Evolutionary conservation across 1,284 basidiomycete species (phyloP).

Genomic region (Cryptococcus sp.): DNA sequence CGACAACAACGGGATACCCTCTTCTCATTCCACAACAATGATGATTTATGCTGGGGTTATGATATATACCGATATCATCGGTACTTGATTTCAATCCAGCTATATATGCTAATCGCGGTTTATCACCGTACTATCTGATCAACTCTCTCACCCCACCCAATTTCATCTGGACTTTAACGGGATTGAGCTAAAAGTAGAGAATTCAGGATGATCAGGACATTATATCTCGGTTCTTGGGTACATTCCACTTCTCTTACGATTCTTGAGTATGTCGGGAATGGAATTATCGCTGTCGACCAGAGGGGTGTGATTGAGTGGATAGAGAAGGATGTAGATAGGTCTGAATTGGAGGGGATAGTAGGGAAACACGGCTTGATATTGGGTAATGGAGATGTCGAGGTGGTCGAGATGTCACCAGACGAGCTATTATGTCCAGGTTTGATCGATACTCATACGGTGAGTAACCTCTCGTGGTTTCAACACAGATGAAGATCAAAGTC

Average conservation of each 20-base stretch:
- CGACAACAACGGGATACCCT: too few species aligned
- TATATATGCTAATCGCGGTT: slow-evolving; percentile 13
- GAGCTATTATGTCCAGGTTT: slow-evolving; percentile 85
- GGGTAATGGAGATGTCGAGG: slow-evolving; percentile 27
- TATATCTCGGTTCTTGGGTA: slow-evolving; percentile 66
- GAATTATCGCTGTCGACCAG: slow-evolving; percentile 58
- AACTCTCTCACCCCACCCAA: not conserved
- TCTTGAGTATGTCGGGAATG: slow-evolving; percentile 56
- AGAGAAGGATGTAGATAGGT: slow-evolving; percentile 53
- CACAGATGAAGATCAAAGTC: not conserved
- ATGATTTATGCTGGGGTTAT: slow-evolving; percentile 13
- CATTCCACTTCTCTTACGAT: slow-evolving; percentile 58
- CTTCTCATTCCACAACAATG: not conserved
- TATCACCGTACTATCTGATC: not conserved
- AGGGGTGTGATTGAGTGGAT: slow-evolving; percentile 66
- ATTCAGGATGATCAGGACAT: slow-evolving; percentile 3
- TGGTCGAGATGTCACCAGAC: slow-evolving; percentile 56
- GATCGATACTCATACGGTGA: slow-evolving; percentile 81
- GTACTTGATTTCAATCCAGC: slow-evolving; percentile 9
- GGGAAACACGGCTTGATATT: slow-evolving; percentile 18
- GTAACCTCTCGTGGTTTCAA: slow-evolving; percentile 25
- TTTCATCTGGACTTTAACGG: not conserved
- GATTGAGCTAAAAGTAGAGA: not conserved
- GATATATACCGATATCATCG: not conserved
- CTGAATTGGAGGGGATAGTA: slow-evolving; percentile 27